Evolutionary conservation across 176 grass and related monocot species (phyloP), one percentile per base, ranked within the genome.

Genomic region (Saccharum officinarum): DNA sequence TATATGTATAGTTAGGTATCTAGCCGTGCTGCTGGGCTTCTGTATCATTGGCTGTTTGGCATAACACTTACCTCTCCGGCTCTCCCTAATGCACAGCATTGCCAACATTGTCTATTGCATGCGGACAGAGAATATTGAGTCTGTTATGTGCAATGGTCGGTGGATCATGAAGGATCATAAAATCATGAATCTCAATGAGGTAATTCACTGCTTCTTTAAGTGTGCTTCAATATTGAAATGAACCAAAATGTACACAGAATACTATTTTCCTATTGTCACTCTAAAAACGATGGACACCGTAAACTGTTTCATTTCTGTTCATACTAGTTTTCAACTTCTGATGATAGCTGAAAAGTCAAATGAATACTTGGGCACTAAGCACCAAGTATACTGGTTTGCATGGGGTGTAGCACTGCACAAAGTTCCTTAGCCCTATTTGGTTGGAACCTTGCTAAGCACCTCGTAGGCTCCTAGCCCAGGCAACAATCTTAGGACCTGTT

Each of bases 81-180:
- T 81, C 59, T 44, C 10, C n/a, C 16, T 67, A 3, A 38, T 76
- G 1, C 33, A 31, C 79, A 86, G 83, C 54, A 78, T 86, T 73
- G 88, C 88, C 79, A 90, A 90, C 73, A 86, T 86, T 44, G 88
- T 78, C 61, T 90, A 90, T 59, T 90, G 83, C 54, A 90, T 90
- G 88, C 70, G 88, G 59, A 86, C 83, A 57, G 78, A 90, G 30
- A 90, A 90, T 78, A 86, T 90, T 46, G 88, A 90, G 77, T 90
- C 83, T 90, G 83, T 86, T 46, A 90, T 90, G 88, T 90, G 83
- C 88, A 90, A 90, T 55, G 88, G 88, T 65, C 79, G 38, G 17
- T 90, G 88, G 88, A 90, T 90, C 71, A 77, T 90, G 88, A 86
- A 71, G 72, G 78, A 90, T 57, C 73, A 86, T 44, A 90, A 78